Evolutionary conservation across 352 stramenopile genomes (phyloP).

Genomic region (Globisporangium heterothallicum): DNA sequence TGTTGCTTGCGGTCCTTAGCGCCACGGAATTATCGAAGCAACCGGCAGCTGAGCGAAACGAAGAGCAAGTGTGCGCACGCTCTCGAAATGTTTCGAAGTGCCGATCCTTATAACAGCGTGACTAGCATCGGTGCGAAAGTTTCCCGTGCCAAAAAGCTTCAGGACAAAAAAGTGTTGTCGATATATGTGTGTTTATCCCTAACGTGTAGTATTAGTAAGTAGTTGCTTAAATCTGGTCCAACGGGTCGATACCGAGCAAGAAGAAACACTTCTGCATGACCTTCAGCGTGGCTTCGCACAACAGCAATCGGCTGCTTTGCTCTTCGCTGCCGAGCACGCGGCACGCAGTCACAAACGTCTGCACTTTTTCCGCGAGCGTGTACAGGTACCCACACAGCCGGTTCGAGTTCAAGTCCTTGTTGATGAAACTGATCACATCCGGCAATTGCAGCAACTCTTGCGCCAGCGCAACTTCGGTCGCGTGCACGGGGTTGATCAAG

Average conservation of each 20-base stretch:
- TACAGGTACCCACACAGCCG: constrained; percentile 98
- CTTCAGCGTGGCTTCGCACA: constrained; percentile 94
- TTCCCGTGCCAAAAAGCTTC: too few relatives aligned
- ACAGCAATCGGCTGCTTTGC: constrained; percentile 94
- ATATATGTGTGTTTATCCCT: too few relatives aligned
- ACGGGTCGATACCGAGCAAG: constrained; percentile 90
- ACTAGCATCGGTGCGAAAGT: too few relatives aligned
- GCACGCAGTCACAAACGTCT: constrained; percentile 98
- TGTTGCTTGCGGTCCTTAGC: too few relatives aligned
- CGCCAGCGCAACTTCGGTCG: constrained; percentile 88
- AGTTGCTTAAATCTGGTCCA: constrained; percentile 93
- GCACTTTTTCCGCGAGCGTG: constrained; percentile 94
- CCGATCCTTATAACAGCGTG: too few relatives aligned
- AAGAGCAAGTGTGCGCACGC: too few relatives aligned
- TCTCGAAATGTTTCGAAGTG: too few relatives aligned
- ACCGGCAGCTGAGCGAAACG: too few relatives aligned
- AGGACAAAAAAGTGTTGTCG: too few relatives aligned
- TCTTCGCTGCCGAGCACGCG: constrained; percentile 93
- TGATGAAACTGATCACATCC: constrained; percentile 92
- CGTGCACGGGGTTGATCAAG: constrained; percentile 62
- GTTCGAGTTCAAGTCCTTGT: constrained; percentile 96
- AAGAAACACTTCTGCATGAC: constrained; percentile 94
- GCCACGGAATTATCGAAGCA: too few relatives aligned
- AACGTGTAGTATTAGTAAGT: too few relatives aligned
- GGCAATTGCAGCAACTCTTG: constrained; percentile 95